Base-by-base conservation (phyloP, 805 yeast species). In the Wickerhamiella musiphila region DNA sequence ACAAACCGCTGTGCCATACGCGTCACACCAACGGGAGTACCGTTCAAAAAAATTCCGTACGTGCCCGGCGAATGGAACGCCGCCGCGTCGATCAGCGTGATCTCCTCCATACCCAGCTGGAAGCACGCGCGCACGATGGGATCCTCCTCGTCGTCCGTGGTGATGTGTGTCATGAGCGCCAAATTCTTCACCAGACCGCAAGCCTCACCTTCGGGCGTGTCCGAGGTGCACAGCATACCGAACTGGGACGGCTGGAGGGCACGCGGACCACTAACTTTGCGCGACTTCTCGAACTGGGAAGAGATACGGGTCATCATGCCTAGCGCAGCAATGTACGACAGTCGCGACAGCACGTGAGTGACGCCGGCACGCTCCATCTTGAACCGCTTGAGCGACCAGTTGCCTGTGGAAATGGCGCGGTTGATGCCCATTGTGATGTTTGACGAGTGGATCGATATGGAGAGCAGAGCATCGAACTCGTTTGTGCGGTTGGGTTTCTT, bases 311-410 rank as follows among this genome's bases (percentile, higher is more conserved):
- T 90, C 98, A 90, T 90, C 98, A 90, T 90, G 47, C 98, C 98
- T 38, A 90, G 60, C 0, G 98, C 98, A 6, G 93, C 75, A 28
- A 90, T 86, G 53, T 82, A 90, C 14, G 94, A 78, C 36, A 90
- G 60, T 49, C 98, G 69, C 37, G 93, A 77, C 35, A 90, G 63
- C 24, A 90, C 95, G 53, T 90, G 98, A 3, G 98, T 90, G 32
- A 90, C 98, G 59, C 98, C 98, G 0, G 98, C 98, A 39, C 98
- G 70, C 58, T 90, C 98, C 99, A 90, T 90, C 74, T 84, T 86
- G 65, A 90, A 90, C 61, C 99, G 78, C 58, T 90, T 90, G 50
- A 90, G 66, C 2, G 95, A 82, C 99, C 99, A 90, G 54, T 90
- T 90, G 45, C 99, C 99, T 0, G 99, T 90, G 11, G 96, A 84